phyloP scores from a whole-genome alignment of 495 filamentous ascomycete species.

The Lasiosphaeris hirsuta region DNA sequence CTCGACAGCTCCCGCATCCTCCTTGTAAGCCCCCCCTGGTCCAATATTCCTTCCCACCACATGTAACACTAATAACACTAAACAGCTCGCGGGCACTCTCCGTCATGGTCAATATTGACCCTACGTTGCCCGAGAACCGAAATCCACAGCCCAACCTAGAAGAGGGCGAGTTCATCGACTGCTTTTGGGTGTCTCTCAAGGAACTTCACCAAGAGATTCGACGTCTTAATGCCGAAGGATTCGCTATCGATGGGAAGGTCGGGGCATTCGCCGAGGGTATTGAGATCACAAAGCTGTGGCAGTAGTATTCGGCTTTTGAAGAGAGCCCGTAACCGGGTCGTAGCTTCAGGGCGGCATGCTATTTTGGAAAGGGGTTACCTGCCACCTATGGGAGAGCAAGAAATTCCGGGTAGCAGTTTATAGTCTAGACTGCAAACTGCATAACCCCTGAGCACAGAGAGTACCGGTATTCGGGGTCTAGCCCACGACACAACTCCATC shows the following conservation, averaged over 20 bases:
- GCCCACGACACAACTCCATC: too few relatives aligned
- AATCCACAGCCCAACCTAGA: constrained; percentile 71
- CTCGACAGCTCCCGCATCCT: constrained; percentile 69
- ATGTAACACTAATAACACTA: neutral
- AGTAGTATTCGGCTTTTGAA: too few relatives aligned
- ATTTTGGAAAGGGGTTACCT: too few relatives aligned
- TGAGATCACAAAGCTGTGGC: too few relatives aligned
- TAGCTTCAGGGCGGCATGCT: too few relatives aligned
- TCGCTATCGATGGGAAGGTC: constrained; percentile 60
- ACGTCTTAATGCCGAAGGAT: constrained; percentile 67
- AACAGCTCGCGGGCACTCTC: constrained; percentile 64
- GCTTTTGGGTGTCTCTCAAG: constrained; percentile 66
- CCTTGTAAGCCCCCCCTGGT: constrained; percentile 66
- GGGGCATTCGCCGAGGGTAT: too few relatives aligned
- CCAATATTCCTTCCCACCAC: neutral
- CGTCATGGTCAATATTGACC: constrained; percentile 78
- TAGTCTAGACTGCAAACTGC: too few relatives aligned
- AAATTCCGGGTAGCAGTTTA: too few relatives aligned
- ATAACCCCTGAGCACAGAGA: too few relatives aligned
- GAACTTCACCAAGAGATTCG: constrained; percentile 65
- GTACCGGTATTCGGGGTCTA: too few relatives aligned
- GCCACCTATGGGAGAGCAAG: too few relatives aligned
- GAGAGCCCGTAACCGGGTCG: too few relatives aligned
- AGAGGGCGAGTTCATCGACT: constrained; percentile 88
- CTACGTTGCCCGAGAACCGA: constrained; percentile 64